Evolutionary conservation across 179 eudicot genomes (phyloP).

Genomic region (Gypsophila paniculata): DNA sequence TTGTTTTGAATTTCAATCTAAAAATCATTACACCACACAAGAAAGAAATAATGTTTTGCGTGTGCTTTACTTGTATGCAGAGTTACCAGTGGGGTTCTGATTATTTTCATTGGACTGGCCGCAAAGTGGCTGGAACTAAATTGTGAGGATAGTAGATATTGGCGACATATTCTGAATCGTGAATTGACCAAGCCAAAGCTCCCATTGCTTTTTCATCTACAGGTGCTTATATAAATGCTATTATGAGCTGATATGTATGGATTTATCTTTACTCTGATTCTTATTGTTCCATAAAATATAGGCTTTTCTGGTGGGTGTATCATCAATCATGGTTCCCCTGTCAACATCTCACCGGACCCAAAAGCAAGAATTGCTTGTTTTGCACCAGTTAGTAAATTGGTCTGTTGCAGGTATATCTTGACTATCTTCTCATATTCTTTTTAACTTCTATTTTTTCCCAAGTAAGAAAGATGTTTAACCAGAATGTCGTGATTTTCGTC

Average conservation of each 20-base stretch:
- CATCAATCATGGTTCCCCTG: conserved; percentile 77
- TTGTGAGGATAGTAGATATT: conserved; percentile 50
- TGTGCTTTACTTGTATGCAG: conserved; percentile 34
- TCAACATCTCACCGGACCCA: conserved; percentile 80
- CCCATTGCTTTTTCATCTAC: conserved; percentile 59
- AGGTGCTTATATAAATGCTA: conserved; percentile 41
- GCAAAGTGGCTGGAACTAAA: conserved; percentile 57
- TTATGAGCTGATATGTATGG: background rate
- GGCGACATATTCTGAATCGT: conserved; percentile 51
- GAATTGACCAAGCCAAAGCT: conserved; percentile 46
- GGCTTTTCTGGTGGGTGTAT: conserved; percentile 71
- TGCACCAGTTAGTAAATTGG: conserved; percentile 87
- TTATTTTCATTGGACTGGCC: conserved; percentile 56
- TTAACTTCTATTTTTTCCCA: background rate
- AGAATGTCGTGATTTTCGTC: no score
- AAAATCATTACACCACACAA: background rate
- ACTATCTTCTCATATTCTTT: conserved; percentile 9
- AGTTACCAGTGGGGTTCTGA: conserved; percentile 66
- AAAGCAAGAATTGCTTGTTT: conserved; percentile 66
- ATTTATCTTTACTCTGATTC: conserved; percentile 12
- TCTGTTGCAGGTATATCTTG: conserved; percentile 58
- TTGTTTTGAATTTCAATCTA: background rate
- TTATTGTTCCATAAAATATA: conserved; percentile 26
- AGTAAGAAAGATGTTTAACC: background rate
- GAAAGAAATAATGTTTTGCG: conserved; percentile 9